Evolutionary conservation across 768 basidiomycete genomes (phyloP), one percentile per base, ranked within the genome.

Genomic region (Amanita jacksonii): DNA sequence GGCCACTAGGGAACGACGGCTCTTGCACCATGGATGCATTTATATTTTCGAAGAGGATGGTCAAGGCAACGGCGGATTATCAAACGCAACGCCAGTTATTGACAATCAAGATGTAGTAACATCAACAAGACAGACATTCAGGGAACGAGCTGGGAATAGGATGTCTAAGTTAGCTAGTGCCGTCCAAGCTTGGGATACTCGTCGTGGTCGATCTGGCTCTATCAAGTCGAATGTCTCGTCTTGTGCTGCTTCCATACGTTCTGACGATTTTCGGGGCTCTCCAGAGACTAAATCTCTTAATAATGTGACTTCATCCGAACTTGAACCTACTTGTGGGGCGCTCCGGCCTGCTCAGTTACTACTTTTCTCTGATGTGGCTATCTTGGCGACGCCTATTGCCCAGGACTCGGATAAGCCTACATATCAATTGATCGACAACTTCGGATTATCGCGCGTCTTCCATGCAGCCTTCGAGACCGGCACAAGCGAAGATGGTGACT

Each of bases 341-440:
- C 30, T 33, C 12, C 40, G 22, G 23, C 8, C 23, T n/a, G 15
- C 22, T 53, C 49, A 46, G 45, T 49, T 56, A 30, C 67, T 70
- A 44, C 70, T 85, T 10, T 86, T 89, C 60, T 75, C 75, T 13
- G 86, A 91, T 57, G 45, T 89, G 24, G 56, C 85, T 38, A 51
- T 89, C n/a, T 57, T 88, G 22, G 72, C 76, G 13, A 62, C 62
- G 18, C 62, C 65, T n/a, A 49, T 48, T 1, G 49, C 45, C 13
- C 46, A 57, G 30, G 41, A 49, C 24, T 52, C 47, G 20, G 42
- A 50, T 18, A 51, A 54, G 20, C 38, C 55, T 13, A 49, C 50
- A 41, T 57, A 56, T 60, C 48, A 49, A 33, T 51, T 61, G 48
- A 51, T 61, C 18, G 57, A 61, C 6, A 62, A 50, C 48, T 62